Percentiles rank a stretch among this genome's conserved stretches.
phyloP scores from a whole-genome alignment of 1,284 basidiomycete species.

The Ustilago tritici region DNA sequence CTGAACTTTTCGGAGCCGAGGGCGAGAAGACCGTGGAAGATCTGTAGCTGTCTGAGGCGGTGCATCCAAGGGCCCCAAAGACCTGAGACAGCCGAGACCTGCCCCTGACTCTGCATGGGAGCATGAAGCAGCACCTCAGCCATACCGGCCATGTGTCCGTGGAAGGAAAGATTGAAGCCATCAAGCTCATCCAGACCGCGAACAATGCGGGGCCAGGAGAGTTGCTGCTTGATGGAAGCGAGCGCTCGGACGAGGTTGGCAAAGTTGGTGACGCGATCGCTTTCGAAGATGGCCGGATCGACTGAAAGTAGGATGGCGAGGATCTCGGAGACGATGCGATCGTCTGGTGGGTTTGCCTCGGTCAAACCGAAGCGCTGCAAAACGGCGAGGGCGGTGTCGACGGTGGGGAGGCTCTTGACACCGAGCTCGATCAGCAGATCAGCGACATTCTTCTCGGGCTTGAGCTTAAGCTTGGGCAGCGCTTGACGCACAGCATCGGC shows the following conservation, averaged over 20 bases:
- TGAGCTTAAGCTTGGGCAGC: conserved; percentile 60
- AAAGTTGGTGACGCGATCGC: conserved; percentile 51
- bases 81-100: conserved; percentile 71
- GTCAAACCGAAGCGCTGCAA: conserved; percentile 56
- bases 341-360: conserved; percentile 46
- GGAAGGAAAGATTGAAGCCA: conserved; percentile 70
- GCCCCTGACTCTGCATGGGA: conserved; percentile 20
- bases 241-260: conserved; percentile 44
- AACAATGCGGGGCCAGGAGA: conserved; percentile 69
- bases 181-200: conserved; percentile 71
- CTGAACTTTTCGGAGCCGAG: conserved; percentile 83
- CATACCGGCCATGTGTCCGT: conserved; percentile 61
- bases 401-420: conserved; percentile 43
- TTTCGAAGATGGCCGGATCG: conserved; percentile 42
- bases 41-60: conserved; percentile 83
- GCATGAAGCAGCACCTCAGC: conserved; percentile 63
- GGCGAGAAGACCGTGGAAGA: conserved; percentile 87
- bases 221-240: conserved; percentile 30
- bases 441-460: conserved; percentile 50
- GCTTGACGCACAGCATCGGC: conserved; percentile 63
- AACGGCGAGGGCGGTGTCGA: conserved; percentile 55
- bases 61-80: conserved; percentile 79
- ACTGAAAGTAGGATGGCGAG: conserved; percentile 60
- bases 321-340: conserved; percentile 57
- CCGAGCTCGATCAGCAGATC: conserved; percentile 61